These are phyloP conservation scores for Candida krabiensis DNA, from an alignment of 805 yeast species.

Conservation along the genomic window DNA sequence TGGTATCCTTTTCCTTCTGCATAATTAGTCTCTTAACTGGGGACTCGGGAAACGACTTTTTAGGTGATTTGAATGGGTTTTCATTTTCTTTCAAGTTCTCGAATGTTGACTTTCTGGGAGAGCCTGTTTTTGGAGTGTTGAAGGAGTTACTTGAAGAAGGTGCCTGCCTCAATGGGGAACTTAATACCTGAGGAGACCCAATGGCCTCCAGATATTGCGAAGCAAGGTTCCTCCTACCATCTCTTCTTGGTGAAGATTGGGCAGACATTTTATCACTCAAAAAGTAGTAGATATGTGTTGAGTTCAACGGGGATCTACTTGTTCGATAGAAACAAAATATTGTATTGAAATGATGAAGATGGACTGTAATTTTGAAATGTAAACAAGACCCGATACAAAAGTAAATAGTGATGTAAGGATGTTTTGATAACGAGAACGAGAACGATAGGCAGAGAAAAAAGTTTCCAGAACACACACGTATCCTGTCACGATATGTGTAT, in stretches of 20 bases:
- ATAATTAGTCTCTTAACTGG: slow-evolving; percentile 35
- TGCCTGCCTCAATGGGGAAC: slow-evolving; percentile 24
- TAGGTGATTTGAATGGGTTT: slow-evolving; percentile 23
- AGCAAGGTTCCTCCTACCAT: slow-evolving; percentile 28
- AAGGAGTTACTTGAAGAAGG: slow-evolving; percentile 8
- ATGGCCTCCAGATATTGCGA: slow-evolving; percentile 32
- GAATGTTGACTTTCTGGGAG: slow-evolving; percentile 9
- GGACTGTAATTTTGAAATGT: background rate
- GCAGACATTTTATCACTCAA: slow-evolving; percentile 14
- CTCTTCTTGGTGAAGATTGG: slow-evolving; percentile 19
- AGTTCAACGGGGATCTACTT: too few species aligned
- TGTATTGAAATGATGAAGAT: too few species aligned
- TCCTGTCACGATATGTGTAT: too few species aligned
- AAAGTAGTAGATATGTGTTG: too few species aligned
- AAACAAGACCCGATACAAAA: background rate
- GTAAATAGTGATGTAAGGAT: background rate
- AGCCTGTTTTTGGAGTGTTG: slow-evolving; percentile 5
- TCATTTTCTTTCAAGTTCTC: slow-evolving; percentile 27
- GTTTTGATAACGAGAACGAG: too few species aligned
- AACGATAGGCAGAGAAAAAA: too few species aligned
- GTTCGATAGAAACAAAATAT: background rate
- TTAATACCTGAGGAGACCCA: slow-evolving; percentile 19
- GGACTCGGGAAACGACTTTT: slow-evolving; percentile 15
- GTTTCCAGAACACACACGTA: too few species aligned
- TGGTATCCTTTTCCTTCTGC: slow-evolving; percentile 33